These are phyloP conservation scores for Debaryomycetaceae sp. DNA, from an alignment of 1,139 yeast genomes.

Conservation along the genomic window DNA sequence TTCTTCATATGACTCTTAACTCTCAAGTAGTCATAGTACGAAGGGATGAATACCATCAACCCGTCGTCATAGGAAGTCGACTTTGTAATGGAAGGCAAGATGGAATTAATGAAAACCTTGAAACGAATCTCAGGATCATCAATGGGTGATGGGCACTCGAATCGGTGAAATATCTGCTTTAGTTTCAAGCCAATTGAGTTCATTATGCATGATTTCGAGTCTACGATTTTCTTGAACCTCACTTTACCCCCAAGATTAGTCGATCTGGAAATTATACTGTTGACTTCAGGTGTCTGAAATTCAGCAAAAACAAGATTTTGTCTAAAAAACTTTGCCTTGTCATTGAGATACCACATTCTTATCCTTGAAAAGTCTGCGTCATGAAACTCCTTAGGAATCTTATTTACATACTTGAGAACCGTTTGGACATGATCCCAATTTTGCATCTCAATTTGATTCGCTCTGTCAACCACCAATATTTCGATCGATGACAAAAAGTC, in stretches of 20 bases:
- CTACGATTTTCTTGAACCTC: conserved; percentile 45
- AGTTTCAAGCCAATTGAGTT: conserved; percentile 55
- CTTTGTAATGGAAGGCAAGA: conserved; percentile 65
- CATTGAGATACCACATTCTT: conserved; percentile 89
- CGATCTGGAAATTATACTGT: conserved; percentile 58
- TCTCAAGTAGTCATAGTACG: conserved; percentile 82
- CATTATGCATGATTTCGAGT: conserved; percentile 41
- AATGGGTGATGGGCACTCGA: conserved; percentile 53
- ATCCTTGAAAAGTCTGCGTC: conserved; percentile 91
- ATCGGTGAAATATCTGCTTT: conserved; percentile 71
- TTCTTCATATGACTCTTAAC: conserved; percentile 68
- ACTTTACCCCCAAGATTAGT: conserved; percentile 64
- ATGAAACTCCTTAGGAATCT: conserved; percentile 70
- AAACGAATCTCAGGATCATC: conserved; percentile 79
- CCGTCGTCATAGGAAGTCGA: conserved; percentile 66
- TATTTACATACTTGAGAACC: conserved; percentile 68
- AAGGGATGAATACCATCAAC: conserved; percentile 74
- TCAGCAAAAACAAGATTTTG: conserved; percentile 77
- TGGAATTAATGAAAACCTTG: conserved; percentile 69
- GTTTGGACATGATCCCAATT: conserved; percentile 84
- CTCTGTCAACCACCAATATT: conserved; percentile 71
- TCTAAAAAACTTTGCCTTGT: conserved; percentile 68
- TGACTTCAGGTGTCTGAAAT: conserved; percentile 77
- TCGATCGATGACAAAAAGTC: conserved; percentile 91
- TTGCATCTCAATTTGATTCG: conserved; percentile 88